Conservation (phyloP, 1,284 basidiomycete genomes). For the Ceratobasidium sp. region DNA sequence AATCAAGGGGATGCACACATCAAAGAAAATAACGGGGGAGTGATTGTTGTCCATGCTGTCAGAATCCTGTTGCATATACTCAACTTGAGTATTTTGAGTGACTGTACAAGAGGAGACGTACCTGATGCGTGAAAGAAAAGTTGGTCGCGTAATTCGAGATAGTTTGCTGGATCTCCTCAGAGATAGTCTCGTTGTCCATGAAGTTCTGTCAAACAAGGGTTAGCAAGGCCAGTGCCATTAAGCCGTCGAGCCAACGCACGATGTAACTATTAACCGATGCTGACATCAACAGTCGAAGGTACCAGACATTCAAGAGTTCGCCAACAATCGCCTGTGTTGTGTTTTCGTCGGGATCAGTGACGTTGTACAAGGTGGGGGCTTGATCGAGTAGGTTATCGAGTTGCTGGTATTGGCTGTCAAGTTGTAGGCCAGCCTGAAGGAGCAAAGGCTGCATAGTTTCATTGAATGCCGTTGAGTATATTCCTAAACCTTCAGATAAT, state of each 20-base stretch:
- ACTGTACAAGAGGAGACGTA: neutral
- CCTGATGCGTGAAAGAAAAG: constrained; percentile 6
- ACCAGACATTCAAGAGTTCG: constrained; percentile 5
- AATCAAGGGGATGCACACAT: neutral
- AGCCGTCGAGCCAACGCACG: neutral
- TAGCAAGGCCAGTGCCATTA: too few species aligned
- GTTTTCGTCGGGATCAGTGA: neutral
- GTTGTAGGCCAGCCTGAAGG: constrained; percentile 13
- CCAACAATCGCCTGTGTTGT: neutral
- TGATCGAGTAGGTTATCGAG: neutral
- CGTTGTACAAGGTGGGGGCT: neutral
- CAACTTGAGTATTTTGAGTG: neutral
- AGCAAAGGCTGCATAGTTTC: constrained; percentile 3
- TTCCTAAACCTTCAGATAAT: too few species aligned
- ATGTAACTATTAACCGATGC: neutral
- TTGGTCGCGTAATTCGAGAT: constrained; percentile 6
- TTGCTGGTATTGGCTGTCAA: neutral
- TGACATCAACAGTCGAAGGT: neutral
- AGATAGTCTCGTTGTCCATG: constrained; percentile 28
- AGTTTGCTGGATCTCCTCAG: neutral
- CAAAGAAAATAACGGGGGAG: neutral
- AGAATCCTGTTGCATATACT: neutral
- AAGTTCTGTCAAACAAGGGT: constrained; percentile 10
- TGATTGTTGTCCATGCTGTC: neutral
- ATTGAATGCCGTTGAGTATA: neutral